Evolutionary conservation across 352 stramenopile species (phyloP), one percentile per base, ranked within the genome.

Genomic region (Phytophthora macrochlamydospora): DNA sequence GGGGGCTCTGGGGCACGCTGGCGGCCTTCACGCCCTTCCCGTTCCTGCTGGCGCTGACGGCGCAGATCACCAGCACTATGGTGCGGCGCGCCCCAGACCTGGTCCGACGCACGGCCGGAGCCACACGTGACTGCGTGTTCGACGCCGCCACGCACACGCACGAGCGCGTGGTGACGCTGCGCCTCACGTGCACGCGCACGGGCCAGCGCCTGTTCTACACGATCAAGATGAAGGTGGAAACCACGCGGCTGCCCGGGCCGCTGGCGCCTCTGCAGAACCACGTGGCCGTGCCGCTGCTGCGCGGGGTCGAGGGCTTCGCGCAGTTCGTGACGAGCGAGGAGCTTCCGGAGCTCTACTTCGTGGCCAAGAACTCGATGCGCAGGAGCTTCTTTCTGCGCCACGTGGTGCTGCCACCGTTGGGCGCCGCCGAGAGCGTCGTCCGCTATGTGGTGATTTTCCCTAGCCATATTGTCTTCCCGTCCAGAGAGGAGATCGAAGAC

Each of bases 321-420:
- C 87, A 90, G 56, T 94, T 94, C 61, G 81, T 94, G 7, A 90
- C 84, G 33, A 92, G 83, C 52, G 87, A 94, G 42, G 87, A 94
- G 63, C 72, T 94, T 4, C 85, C 85, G 32, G 87, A 94, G 63
- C 71, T 94, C 38, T 94, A 94, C 60, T 93, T 93, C 61, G 87
- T 94, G 24, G 87, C 87, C 56, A 93, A 93, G 73, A 93, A 84
- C 51, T 80, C 74, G 9, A 93, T 94, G 81, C 69, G 80, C 9
- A 48, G 79, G 7, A 85, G 83, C 45, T 73, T 91, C 31, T 79
- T 93, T 57, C 58, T 93, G 35, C 76, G 83, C 1, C 75, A 90
- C 50, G 54, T 92, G 11, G 83, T 94, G 45, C 60, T 92, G n/a
- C 83, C 85, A 51, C 78, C 83, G 29, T 67, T 94, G 45, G 73